A percentile compares a stretch with the other conserved stretches of the same genome.
These are phyloP conservation scores for Fremontodendron californicum DNA, from an alignment of 345 rosid species.

Conservation along the genomic window DNA sequence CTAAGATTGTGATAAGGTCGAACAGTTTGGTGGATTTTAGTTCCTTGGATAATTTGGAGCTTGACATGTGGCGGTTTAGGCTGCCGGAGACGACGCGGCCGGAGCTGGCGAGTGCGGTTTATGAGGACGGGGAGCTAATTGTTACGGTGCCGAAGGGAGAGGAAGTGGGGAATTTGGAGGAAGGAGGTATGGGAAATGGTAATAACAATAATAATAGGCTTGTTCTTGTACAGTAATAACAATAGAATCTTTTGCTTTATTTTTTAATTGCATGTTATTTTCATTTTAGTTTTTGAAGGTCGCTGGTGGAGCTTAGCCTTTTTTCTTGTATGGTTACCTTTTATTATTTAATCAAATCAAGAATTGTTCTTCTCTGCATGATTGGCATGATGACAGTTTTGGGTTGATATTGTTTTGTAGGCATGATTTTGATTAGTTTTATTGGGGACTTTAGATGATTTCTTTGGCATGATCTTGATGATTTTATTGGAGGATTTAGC, in stretches of 20 bases:
- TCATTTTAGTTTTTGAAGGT: conserved; percentile 20
- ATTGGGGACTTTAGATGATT: not conserved
- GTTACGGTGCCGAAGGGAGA: conserved; percentile 86
- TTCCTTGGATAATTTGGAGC: conserved; percentile 63
- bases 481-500: not conserved
- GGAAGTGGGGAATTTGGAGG: conserved; percentile 34
- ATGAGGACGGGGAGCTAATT: conserved; percentile 62
- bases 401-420: conserved; percentile 2
- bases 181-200: conserved; percentile 53
- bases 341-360: conserved; percentile 23
- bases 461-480: not conserved
- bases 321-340: conserved; percentile 10
- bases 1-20: conserved; percentile 78
- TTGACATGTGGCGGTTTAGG: conserved; percentile 93
- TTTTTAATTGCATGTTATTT: conserved; percentile 20
- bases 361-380: conserved; percentile 21
- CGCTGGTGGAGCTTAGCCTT: conserved; percentile 13
- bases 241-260: not conserved
- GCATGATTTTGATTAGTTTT: not conserved
- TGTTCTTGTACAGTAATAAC: conserved; percentile 75
- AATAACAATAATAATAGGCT: conserved; percentile 57
- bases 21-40: conserved; percentile 55
- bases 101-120: conserved; percentile 83
- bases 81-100: conserved; percentile 83
- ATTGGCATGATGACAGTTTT: not conserved